Evolutionary conservation across 2,329 filamentous ascomycete genomes (phyloP), one percentile per base, ranked within the genome.

Genomic region (Acrocalymma vagum): DNA sequence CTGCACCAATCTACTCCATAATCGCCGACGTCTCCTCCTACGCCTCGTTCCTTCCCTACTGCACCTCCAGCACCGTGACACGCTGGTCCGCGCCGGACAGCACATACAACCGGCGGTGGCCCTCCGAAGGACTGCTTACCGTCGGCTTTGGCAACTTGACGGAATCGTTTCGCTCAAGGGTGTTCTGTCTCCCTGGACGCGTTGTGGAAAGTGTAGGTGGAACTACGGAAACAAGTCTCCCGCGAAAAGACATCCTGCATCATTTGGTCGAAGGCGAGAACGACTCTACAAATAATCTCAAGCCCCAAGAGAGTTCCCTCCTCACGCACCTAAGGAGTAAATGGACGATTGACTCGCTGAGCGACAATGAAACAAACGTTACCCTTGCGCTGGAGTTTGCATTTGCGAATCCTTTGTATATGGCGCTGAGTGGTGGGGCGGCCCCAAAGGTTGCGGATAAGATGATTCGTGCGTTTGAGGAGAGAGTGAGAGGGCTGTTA

Each of bases 391-490:
- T 99, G 55, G 81, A 85, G 49, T 96, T 92, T 67, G 83, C 86
- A 68, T 96, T 99, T 67, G 79, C 83, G 56, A 97, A 92, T 71
- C 90, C 92, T n/a, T 68, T 96, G 41, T 95, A 96, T 73, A 86
- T 85, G 27, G 84, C 88, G 14, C 77, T 96, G 63, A 94, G 92
- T 66, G 80, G 84, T 24, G 86, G 88, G 22, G 85, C 94, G 16
- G 90, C 90, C 52, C 87, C 90, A 21, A 90, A 89, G 72, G 84
- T 96, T 50, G 93, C 90, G 1, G 85, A 84, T 4, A 78, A 88
- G 51, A 96, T 99, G 91, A 88, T 97, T 53, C 85, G 89, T 68
- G 93, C 94, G 1, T 99, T 99, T 75, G 92, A 96, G 74, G 82
- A 83, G 70, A 80, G 88, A 62, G 91, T 94, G 5, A 76, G 76